Conservation (phyloP, 371 early-diverging fungal genomes). For the Saksenaea vasiformis region DNA sequence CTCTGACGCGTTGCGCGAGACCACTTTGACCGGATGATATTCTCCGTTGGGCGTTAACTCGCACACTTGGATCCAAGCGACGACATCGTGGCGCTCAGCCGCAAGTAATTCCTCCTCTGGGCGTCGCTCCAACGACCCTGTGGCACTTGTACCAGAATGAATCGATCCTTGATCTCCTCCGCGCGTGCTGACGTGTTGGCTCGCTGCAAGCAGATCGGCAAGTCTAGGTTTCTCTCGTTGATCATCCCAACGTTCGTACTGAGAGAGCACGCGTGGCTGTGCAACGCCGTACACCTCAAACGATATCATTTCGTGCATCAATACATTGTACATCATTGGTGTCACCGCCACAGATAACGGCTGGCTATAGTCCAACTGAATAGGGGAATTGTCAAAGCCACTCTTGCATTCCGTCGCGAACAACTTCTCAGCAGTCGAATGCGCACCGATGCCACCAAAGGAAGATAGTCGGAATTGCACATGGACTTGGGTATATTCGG, state of each 20-base stretch:
- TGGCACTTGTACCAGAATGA: slow-evolving; percentile 16
- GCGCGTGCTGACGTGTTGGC: background rate
- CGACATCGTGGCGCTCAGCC: slow-evolving; percentile 71
- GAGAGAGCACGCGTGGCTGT: slow-evolving; percentile 48
- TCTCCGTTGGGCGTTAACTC: slow-evolving; percentile 74
- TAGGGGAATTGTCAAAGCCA: slow-evolving; percentile 54
- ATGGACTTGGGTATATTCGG: slow-evolving; percentile 76
- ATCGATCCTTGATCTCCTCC: slow-evolving; percentile 22
- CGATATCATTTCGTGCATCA: slow-evolving; percentile 41
- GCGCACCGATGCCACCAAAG: slow-evolving; percentile 51
- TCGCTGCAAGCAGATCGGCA: slow-evolving; percentile 6
- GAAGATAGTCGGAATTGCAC: slow-evolving; percentile 58
- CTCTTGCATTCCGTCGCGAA: slow-evolving; percentile 68
- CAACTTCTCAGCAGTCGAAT: slow-evolving; percentile 57
- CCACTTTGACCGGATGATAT: slow-evolving; percentile 72
- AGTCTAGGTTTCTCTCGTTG: slow-evolving; percentile 25
- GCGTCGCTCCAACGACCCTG: slow-evolving; percentile 46
- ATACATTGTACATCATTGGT: slow-evolving; percentile 40
- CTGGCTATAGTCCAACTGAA: slow-evolving; percentile 66
- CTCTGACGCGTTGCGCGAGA: slow-evolving; percentile 52
- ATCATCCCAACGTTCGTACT: slow-evolving; percentile 63
- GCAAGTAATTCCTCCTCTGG: slow-evolving; percentile 69
- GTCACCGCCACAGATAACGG: slow-evolving; percentile 58
- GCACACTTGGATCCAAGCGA: slow-evolving; percentile 68
- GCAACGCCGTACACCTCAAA: slow-evolving; percentile 73